phyloP scores from a whole-genome alignment of 2,329 filamentous ascomycete species.

The Diaporthe humulicola region DNA sequence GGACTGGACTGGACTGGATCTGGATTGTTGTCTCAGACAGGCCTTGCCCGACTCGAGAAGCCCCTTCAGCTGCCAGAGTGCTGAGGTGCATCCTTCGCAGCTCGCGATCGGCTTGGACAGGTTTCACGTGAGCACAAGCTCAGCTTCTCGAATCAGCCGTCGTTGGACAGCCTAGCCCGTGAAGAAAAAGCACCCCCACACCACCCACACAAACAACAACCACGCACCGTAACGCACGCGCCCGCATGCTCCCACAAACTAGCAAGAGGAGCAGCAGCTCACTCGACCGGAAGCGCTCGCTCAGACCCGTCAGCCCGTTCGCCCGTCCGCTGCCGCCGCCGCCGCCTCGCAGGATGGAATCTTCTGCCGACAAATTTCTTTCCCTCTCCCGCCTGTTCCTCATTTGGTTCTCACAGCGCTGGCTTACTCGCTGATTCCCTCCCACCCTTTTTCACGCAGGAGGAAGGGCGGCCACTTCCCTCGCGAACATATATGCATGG shows the following conservation, averaged over 20 bases:
- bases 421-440: constrained; percentile 17
- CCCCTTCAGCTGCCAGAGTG: constrained; percentile 20
- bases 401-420: constrained; percentile 1
- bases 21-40: constrained; percentile 37
- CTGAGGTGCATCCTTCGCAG: background rate
- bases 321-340: background rate
- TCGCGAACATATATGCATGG: background rate
- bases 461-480: background rate
- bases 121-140: constrained; percentile 31
- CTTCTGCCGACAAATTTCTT: constrained; percentile 4
- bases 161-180: constrained; percentile 22
- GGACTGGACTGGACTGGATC: background rate
- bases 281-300: constrained; percentile 12
- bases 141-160: constrained; percentile 30
- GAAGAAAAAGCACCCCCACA: constrained; percentile 17
- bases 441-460: background rate
- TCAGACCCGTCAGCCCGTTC: constrained; percentile 21
- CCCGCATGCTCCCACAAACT: constrained; percentile 22
- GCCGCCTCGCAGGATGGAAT: constrained; percentile 16
- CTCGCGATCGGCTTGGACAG: constrained; percentile 11
- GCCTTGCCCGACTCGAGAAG: constrained; percentile 24
- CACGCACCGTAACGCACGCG: constrained; percentile 6
- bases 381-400: background rate
- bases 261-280: constrained; percentile 3
- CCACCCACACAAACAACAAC: constrained; percentile 15